Percentiles rank a stretch among this genome's conserved stretches.
Conservation (phyloP, 2,329 filamentous ascomycete species). For the Talaromyces sp. region DNA sequence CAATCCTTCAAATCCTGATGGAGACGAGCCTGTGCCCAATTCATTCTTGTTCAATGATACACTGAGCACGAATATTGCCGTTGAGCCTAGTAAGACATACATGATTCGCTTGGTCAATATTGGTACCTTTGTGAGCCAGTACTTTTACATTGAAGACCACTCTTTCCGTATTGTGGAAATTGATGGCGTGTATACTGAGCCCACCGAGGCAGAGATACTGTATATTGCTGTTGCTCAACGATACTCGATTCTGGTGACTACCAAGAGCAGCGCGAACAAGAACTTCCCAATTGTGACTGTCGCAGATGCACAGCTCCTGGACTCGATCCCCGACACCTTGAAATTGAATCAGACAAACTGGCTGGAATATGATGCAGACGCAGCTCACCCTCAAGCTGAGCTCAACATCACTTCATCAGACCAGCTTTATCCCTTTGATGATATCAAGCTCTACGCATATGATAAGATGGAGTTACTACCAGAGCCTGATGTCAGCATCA, state of each 20-base stretch:
- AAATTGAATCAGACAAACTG: constrained; percentile 52
- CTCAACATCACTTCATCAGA: constrained; percentile 17
- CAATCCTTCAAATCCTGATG: constrained; percentile 24
- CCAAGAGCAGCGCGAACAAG: constrained; percentile 60
- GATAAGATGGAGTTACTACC: constrained; percentile 65
- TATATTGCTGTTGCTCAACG: constrained; percentile 71
- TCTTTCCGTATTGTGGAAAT: constrained; percentile 67
- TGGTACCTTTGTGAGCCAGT: constrained; percentile 51
- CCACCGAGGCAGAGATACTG: constrained; percentile 62
- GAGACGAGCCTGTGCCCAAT: constrained; percentile 67
- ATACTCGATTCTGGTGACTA: constrained; percentile 58
- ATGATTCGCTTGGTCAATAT: constrained; percentile 74
- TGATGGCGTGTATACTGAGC: constrained; percentile 70
- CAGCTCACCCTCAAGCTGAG: constrained; percentile 24
- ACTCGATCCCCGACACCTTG: constrained; percentile 37
- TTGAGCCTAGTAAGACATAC: constrained; percentile 70
- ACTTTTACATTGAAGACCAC: constrained; percentile 37
- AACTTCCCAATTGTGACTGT: constrained; percentile 64
- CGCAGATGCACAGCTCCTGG: constrained; percentile 29
- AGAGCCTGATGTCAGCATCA: constrained; percentile 59
- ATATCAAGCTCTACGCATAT: constrained; percentile 69
- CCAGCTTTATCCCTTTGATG: constrained; percentile 70
- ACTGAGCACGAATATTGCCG: constrained; percentile 58
- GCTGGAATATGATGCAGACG: constrained; percentile 67
- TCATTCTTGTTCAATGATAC: constrained; percentile 70